Conservation (phyloP, 2,329 filamentous ascomycete species). For the Phaeosphaeria sp. region DNA sequence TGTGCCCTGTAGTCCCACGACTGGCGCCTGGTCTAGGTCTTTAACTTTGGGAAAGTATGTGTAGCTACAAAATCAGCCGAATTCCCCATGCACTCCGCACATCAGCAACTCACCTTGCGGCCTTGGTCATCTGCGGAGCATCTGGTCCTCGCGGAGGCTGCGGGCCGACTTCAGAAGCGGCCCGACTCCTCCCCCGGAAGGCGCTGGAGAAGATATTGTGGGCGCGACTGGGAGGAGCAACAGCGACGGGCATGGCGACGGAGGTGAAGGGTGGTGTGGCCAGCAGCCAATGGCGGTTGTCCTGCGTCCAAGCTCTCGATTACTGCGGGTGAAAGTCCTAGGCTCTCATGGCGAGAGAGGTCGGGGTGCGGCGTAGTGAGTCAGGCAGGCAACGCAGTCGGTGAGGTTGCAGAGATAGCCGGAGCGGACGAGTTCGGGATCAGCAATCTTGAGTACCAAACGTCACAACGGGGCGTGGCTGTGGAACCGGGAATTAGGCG, state of each 20-base stretch:
- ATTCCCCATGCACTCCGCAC: background rate
- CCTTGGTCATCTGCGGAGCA: constrained; percentile 43
- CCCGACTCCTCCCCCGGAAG: constrained; percentile 39
- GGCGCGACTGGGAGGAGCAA: constrained; percentile 37
- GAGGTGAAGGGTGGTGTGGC: constrained; percentile 3
- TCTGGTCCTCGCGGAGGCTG: constrained; percentile 31
- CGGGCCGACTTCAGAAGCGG: constrained; percentile 40
- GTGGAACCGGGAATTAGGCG: constrained; percentile 18
- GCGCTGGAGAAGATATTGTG: constrained; percentile 41
- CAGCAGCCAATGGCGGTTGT: constrained; percentile 4
- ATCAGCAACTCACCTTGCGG: constrained; percentile 24
- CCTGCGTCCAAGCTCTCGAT: constrained; percentile 6
- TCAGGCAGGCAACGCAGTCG: constrained; percentile 16
- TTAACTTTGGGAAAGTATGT: constrained; percentile 51
- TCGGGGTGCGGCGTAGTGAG: constrained; percentile 18
- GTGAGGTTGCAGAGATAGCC: background rate
- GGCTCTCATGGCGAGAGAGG: constrained; percentile 27
- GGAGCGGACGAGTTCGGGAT: background rate
- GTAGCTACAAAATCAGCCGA: constrained; percentile 32
- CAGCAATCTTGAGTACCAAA: constrained; percentile 16
- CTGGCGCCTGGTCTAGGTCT: constrained; percentile 38
- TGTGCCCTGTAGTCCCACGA: constrained; percentile 36
- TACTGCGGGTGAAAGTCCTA: constrained; percentile 13
- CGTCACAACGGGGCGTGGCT: constrained; percentile 27
- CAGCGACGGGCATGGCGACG: constrained; percentile 41